A percentile compares a stretch with the other conserved stretches of the same genome.
Evolutionary conservation across 495 filamentous ascomycete genomes (phyloP).

Genomic region (Penicillium cosmopolitanum): DNA sequence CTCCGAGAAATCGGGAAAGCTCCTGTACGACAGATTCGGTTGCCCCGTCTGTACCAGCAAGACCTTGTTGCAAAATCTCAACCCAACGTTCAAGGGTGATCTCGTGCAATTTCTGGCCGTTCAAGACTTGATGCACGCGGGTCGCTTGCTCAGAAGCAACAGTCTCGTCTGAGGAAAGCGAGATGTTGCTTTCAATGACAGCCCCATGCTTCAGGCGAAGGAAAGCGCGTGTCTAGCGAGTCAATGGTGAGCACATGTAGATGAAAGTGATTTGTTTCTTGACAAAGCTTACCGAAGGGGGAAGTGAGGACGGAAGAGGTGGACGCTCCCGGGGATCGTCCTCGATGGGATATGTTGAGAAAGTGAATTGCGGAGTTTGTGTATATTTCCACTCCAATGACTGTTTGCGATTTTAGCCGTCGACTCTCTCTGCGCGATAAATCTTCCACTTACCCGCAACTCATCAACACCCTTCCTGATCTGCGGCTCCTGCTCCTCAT

Average conservation of each 20-base stretch:
- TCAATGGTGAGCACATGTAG: not conserved
- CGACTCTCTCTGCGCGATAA: not conserved
- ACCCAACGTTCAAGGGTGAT: constrained; percentile 39
- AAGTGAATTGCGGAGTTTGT: constrained; percentile 84
- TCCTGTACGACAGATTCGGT: constrained; percentile 23
- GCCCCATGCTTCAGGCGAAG: constrained; percentile 48
- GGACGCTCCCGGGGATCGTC: constrained; percentile 59
- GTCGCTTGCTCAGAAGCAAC: constrained; percentile 40
- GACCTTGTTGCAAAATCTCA: constrained; percentile 29
- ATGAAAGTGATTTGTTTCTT: not conserved
- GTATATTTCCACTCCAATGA: constrained; percentile 77
- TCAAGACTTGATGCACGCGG: constrained; percentile 40
- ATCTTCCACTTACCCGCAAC: constrained; percentile 51
- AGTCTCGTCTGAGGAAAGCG: constrained; percentile 38
- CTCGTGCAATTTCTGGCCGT: constrained; percentile 47
- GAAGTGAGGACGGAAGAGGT: constrained; percentile 44
- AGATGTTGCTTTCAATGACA: constrained; percentile 50
- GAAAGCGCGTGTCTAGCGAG: constrained; percentile 40
- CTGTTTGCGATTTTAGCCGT: constrained; percentile 35
- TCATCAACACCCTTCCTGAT: constrained; percentile 64
- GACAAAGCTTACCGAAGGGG: constrained; percentile 36
- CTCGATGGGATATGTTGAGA: constrained; percentile 60
- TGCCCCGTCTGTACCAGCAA: constrained; percentile 15
- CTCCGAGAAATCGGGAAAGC: constrained; percentile 24
- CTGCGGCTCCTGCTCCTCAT: constrained; percentile 46